A percentile compares a stretch with the other conserved stretches of the same genome.
phyloP scores from a whole-genome alignment of 2,329 filamentous ascomycete species.

The Colletotrichum musicola region DNA sequence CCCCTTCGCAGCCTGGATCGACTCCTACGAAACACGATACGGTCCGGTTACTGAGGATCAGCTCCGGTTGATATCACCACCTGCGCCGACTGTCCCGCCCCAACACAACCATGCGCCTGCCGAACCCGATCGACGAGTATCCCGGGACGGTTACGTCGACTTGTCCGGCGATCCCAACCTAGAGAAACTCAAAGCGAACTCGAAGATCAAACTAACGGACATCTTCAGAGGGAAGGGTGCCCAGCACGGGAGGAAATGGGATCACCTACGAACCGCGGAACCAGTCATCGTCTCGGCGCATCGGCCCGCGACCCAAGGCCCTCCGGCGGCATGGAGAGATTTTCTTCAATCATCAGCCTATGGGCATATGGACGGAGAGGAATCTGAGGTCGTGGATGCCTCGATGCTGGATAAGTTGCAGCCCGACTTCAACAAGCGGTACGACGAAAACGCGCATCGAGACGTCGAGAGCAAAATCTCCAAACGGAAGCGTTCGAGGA shows the following conservation, averaged over 20 bases:
- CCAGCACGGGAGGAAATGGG: constrained; percentile 68
- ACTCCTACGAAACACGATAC: constrained; percentile 59
- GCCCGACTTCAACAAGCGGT: constrained; percentile 59
- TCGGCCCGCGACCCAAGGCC: constrained; percentile 54
- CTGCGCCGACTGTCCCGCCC: constrained; percentile 52
- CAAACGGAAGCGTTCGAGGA: constrained; percentile 46
- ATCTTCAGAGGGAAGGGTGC: constrained; percentile 61
- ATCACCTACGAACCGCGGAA: constrained; percentile 69
- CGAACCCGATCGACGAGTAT: constrained; percentile 57
- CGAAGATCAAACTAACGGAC: constrained; percentile 56
- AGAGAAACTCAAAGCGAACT: constrained; percentile 50
- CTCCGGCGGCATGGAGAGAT: constrained; percentile 62
- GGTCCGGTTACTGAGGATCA: constrained; percentile 54
- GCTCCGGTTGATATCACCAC: constrained; percentile 54
- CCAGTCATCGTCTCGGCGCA: constrained; percentile 69
- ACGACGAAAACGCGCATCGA: constrained; percentile 48
- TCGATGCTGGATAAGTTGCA: constrained; percentile 60
- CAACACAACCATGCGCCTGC: constrained; percentile 58
- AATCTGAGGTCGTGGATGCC: constrained; percentile 61
- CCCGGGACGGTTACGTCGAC: constrained; percentile 62
- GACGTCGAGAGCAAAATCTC: constrained; percentile 43
- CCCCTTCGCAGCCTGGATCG: constrained; percentile 59
- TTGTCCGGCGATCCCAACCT: constrained; percentile 52
- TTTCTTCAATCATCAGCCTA: constrained; percentile 68
- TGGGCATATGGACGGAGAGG: constrained; percentile 60